Conservation (phyloP, 2,329 filamentous ascomycete genomes). For the Trichothecium sympodiale region DNA sequence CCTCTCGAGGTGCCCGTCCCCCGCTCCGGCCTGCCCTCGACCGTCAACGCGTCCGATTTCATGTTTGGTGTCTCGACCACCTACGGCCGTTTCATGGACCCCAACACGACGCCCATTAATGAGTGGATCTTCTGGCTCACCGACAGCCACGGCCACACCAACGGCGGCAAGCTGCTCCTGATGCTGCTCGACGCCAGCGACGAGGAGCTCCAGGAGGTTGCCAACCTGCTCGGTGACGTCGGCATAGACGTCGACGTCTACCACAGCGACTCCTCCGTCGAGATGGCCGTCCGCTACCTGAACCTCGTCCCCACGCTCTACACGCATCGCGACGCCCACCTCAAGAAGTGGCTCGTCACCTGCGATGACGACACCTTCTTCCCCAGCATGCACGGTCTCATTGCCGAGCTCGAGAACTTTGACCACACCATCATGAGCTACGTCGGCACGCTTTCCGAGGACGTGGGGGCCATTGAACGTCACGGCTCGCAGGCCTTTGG, state of each 20-base stretch:
- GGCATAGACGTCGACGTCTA: conserved; percentile 49
- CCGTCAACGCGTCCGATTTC: conserved; percentile 43
- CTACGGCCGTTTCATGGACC: conserved; percentile 40
- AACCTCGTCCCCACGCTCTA: conserved; percentile 43
- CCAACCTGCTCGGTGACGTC: conserved; percentile 30
- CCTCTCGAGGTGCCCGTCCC: conserved; percentile 41
- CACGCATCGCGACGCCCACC: conserved; percentile 33
- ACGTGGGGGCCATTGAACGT: conserved; percentile 45
- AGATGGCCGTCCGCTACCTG: conserved; percentile 49
- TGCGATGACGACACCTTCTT: conserved; percentile 59
- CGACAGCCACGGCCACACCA: conserved; percentile 41
- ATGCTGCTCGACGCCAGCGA: conserved; percentile 41
- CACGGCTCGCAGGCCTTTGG: conserved; percentile 55
- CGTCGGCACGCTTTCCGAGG: conserved; percentile 51
- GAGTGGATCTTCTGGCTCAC: conserved; percentile 53
- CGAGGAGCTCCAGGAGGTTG: conserved; percentile 37
- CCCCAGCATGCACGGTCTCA: conserved; percentile 43
- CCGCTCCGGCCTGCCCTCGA: conserved; percentile 35
- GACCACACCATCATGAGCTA: conserved; percentile 44
- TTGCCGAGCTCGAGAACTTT: conserved; percentile 38
- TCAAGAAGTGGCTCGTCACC: conserved; percentile 48
- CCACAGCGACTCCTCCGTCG: conserved; percentile 38
- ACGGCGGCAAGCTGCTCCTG: conserved; percentile 44
- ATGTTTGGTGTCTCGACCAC: conserved; percentile 50
- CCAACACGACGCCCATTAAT: conserved; percentile 39